These are phyloP conservation scores for Aspergillus diversus DNA, from an alignment of 495 filamentous ascomycete species.

Conservation along the genomic window DNA sequence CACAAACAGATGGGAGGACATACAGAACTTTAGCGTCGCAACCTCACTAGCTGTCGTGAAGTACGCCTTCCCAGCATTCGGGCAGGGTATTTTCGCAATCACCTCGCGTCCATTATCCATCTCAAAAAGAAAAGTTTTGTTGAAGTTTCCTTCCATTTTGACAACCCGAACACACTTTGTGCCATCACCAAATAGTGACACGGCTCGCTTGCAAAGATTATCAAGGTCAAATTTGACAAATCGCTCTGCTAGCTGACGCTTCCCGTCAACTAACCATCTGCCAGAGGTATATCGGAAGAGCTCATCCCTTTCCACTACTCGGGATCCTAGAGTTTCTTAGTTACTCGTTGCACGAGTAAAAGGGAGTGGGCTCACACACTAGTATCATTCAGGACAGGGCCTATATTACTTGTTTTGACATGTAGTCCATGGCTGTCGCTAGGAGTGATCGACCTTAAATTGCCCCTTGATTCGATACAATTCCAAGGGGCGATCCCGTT, in stretches of 20 bases:
- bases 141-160: slow-evolving; percentile 41
- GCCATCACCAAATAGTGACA: neutral
- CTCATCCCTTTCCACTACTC: neutral
- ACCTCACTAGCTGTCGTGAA: slow-evolving; percentile 39
- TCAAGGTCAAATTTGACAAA: slow-evolving; percentile 33
- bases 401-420: too few relatives aligned
- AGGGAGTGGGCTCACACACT: too few relatives aligned
- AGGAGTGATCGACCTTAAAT: too few relatives aligned
- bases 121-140: slow-evolving; percentile 35
- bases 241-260: slow-evolving; percentile 23
- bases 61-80: slow-evolving; percentile 26
- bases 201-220: slow-evolving; percentile 27
- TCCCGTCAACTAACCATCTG: slow-evolving; percentile 34
- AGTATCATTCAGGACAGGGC: too few relatives aligned
- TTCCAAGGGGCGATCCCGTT: too few relatives aligned
- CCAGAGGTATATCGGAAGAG: slow-evolving; percentile 34
- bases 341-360: too few relatives aligned
- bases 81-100: slow-evolving; percentile 32
- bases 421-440: too few relatives aligned
- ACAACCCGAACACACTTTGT: slow-evolving; percentile 18
- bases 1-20: neutral
- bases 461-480: too few relatives aligned
- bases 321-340: too few relatives aligned
- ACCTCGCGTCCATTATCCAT: slow-evolving; percentile 33
- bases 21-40: slow-evolving; percentile 35